Conservation (phyloP, 768 basidiomycete genomes). For the Xerocomus brunneocitrinus region DNA sequence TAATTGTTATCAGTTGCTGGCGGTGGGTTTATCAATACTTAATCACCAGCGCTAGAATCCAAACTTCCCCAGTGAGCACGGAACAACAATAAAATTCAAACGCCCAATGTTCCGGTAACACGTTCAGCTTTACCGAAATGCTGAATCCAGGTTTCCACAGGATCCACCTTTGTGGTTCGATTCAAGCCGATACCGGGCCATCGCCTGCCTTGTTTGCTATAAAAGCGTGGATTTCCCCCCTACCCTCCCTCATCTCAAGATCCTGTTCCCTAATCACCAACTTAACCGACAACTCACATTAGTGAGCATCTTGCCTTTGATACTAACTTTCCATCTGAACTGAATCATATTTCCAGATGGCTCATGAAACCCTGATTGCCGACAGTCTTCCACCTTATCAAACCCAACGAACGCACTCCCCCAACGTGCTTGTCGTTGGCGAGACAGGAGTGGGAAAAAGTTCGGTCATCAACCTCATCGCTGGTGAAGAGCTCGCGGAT, state of each 20-base stretch:
- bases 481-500: constrained; percentile 20
- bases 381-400: constrained; percentile 8
- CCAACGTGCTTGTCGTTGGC: constrained; percentile 36
- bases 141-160: background rate
- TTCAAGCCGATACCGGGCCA: background rate
- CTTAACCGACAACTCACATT: background rate
- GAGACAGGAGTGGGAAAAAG: constrained; percentile 35
- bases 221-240: constrained; percentile 2
- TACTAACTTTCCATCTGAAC: background rate
- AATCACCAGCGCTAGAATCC: constrained; percentile 6
- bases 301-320: constrained; percentile 7
- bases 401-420: constrained; percentile 11
- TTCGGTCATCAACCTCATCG: constrained; percentile 39
- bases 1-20: background rate
- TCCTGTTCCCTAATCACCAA: background rate
- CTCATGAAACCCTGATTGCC: background rate
- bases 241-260: background rate
- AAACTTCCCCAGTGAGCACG: background rate
- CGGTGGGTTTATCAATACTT: background rate
- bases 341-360: constrained; percentile 3
- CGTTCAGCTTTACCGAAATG: background rate
- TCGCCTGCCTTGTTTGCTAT: background rate
- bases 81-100: background rate
- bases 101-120: constrained; percentile 3
- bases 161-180: background rate